These are phyloP conservation scores for Starmerella tilneyi DNA, from an alignment of 805 yeast genomes.

Conservation along the genomic window DNA sequence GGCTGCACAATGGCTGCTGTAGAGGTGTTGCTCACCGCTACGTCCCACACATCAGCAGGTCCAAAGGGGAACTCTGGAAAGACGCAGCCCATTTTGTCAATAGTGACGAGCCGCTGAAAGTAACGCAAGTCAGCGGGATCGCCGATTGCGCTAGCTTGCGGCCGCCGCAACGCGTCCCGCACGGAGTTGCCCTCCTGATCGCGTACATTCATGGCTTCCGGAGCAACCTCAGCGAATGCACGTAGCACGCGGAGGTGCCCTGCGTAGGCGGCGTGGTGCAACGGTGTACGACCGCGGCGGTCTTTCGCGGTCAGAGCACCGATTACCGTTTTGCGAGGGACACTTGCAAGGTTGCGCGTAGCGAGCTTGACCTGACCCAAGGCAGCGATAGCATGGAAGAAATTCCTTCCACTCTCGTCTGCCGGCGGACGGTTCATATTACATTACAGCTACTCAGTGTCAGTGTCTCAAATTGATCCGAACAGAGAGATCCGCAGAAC, in stretches of 20 bases:
- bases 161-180: slow-evolving; percentile 19
- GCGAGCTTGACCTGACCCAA: slow-evolving; percentile 15
- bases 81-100: slow-evolving; percentile 9
- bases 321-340: slow-evolving; percentile 13
- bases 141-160: slow-evolving; percentile 11
- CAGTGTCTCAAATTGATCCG: neutral
- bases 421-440: slow-evolving; percentile 11
- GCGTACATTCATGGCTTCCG: slow-evolving; percentile 19
- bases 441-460: neutral
- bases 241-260: slow-evolving; percentile 21
- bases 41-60: slow-evolving; percentile 19
- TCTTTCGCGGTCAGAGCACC: slow-evolving; percentile 21
- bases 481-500: neutral
- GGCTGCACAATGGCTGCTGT: slow-evolving; percentile 12
- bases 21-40: slow-evolving; percentile 14
- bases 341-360: slow-evolving; percentile 12
- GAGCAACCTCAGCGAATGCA: slow-evolving; percentile 19
- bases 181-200: slow-evolving; percentile 18
- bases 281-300: slow-evolving; percentile 23
- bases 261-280: slow-evolving; percentile 23
- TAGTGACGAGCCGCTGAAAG: slow-evolving; percentile 7
- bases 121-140: slow-evolving; percentile 3
- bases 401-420: slow-evolving; percentile 20
- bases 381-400: slow-evolving; percentile 26
- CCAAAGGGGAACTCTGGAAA: slow-evolving; percentile 8